Evolutionary conservation across 345 rosid species (phyloP), one percentile per base, ranked within the genome.

Genomic region (Acer campestre): DNA sequence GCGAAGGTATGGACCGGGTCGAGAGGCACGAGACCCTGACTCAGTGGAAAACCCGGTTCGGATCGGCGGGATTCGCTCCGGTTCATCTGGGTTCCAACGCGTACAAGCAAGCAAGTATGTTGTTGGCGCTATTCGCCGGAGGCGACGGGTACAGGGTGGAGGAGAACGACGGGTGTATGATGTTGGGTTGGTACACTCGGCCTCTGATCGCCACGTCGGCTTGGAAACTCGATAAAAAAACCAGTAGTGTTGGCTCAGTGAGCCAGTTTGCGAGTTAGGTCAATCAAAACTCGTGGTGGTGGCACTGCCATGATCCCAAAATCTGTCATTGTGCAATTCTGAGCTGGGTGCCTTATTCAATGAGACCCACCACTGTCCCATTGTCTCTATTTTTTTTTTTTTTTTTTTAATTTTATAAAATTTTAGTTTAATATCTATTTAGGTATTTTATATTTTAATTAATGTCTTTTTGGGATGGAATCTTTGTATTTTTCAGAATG

Each of bases 71-170:
- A 55, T 95, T 90, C 13, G 74, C 61, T 1, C 90, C 94, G 80
- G 98, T 81, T 2, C 93, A 84, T 67, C 87, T 95, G 0, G 98
- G 98, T 10, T 95, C 98, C 0, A 93, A 91, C 74, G 98, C 98
- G 58, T 95, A 76, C 79, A 90, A 88, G 85, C 98, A 93, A 84
- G 98, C 97, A 0, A 90, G 98, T 75, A 89, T 85, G 93, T 74
- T 95, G 25, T 40, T 95, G 83, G 95, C 92, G 2, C 35, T 90
- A 25, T 90, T 81, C 42, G 89, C 90, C 5, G 93, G 98, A 22
- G 97, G 97, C 2, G 92, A 93, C 23, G 98, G 98, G 42, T 95
- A 91, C 70, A 79, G 86, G 44, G 98, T 95, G 83, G 98, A 95
- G 81, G 98, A 95, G 86, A 89, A 79, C 18, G 79, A 79, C 13